Conservation (phyloP, 257 asterid genomes). For the Apocynum venetum region DNA sequence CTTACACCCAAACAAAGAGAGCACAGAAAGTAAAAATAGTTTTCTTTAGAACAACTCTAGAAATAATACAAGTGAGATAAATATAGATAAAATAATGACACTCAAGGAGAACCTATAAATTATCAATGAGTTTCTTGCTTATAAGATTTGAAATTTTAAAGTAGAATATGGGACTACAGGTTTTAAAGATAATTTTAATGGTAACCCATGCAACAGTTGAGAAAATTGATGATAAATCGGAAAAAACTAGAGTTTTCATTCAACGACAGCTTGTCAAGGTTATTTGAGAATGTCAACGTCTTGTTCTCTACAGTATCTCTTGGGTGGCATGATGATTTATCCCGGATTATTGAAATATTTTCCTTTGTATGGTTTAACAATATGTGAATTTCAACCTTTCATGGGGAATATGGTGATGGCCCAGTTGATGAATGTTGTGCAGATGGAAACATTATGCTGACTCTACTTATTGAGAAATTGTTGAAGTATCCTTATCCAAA, state of each 20-base stretch:
- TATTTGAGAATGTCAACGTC: slow-evolving; percentile 56
- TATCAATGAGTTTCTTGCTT: not conserved
- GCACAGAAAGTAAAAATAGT: too few relatives aligned
- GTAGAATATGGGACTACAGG: not conserved
- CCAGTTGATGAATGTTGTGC: slow-evolving; percentile 68
- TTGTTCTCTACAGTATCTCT: slow-evolving; percentile 55
- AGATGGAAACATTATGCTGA: slow-evolving; percentile 77
- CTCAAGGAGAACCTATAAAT: too few relatives aligned
- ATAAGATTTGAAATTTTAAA: too few relatives aligned
- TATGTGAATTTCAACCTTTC: slow-evolving; percentile 47
- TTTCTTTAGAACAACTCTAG: too few relatives aligned
- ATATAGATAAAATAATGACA: too few relatives aligned
- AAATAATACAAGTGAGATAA: too few relatives aligned
- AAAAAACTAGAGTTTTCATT: slow-evolving; percentile 50
- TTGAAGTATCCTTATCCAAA: slow-evolving; percentile 78
- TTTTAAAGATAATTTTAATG: not conserved
- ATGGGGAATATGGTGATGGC: slow-evolving; percentile 60
- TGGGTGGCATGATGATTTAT: slow-evolving; percentile 66
- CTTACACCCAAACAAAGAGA: too few relatives aligned
- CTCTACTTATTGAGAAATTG: slow-evolving; percentile 63
- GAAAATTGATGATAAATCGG: slow-evolving; percentile 60
- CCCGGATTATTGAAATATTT: slow-evolving; percentile 61
- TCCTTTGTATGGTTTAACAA: slow-evolving; percentile 52
- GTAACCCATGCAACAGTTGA: slow-evolving; percentile 49
- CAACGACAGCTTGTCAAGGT: slow-evolving; percentile 64